Evolutionary conservation across 352 stramenopile species (phyloP).

Genomic region (Globisporangium perplexum): DNA sequence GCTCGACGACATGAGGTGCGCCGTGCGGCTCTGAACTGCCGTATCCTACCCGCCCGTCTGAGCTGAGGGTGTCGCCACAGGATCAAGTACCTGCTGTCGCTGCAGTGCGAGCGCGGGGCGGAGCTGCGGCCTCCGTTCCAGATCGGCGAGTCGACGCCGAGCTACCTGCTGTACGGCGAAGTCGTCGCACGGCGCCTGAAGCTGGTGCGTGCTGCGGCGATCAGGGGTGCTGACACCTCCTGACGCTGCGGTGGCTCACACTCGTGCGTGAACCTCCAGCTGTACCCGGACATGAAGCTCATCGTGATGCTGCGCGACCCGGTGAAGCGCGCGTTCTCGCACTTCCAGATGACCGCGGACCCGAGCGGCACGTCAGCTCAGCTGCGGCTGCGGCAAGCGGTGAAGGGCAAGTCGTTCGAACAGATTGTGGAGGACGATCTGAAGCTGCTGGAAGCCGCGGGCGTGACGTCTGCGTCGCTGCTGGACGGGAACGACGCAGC

Average conservation of each 20-base stretch:
- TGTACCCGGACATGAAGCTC: constrained; percentile 60
- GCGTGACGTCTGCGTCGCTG: constrained; percentile 12
- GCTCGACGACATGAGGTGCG: constrained; percentile 38
- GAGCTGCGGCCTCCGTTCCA: constrained; percentile 57
- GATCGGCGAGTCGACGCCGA: constrained; percentile 85
- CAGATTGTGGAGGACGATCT: constrained; percentile 86
- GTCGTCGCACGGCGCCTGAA: constrained; percentile 35
- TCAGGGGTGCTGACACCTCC: too few relatives aligned
- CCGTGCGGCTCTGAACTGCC: too few relatives aligned
- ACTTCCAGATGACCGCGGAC: constrained; percentile 93
- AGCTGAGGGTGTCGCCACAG: constrained; percentile 8
- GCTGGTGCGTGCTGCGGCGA: constrained; percentile 51
- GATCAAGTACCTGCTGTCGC: constrained; percentile 46
- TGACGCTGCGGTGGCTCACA: not conserved
- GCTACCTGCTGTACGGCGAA: constrained; percentile 69
- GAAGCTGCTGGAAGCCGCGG: constrained; percentile 40
- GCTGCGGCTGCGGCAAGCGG: constrained; percentile 65
- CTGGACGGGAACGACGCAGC: constrained; percentile 14
- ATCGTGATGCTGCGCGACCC: constrained; percentile 93
- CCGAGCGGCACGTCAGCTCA: constrained; percentile 69
- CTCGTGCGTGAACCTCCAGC: constrained; percentile 42
- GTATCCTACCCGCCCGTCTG: not conserved
- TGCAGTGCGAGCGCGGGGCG: constrained; percentile 26
- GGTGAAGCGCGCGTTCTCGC: constrained; percentile 86
- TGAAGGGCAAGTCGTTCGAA: constrained; percentile 80